These are phyloP conservation scores for Coffea eugenioides DNA, from an alignment of 257 asterid genomes.

Conservation along the genomic window DNA sequence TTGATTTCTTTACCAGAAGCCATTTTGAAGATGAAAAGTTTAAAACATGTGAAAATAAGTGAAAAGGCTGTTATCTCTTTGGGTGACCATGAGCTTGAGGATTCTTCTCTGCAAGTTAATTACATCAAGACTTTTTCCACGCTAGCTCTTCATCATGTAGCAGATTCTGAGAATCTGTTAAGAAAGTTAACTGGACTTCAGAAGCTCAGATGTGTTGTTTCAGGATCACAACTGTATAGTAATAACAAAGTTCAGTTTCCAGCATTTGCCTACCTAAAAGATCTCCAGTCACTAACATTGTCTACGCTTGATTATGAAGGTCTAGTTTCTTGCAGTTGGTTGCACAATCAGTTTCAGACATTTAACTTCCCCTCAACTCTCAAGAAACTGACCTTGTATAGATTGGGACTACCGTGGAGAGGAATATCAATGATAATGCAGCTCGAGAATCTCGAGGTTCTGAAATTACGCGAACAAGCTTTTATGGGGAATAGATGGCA, in stretches of 20 bases:
- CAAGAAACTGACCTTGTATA: background rate
- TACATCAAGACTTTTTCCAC: background rate
- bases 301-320: background rate
- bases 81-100: background rate
- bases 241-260: background rate
- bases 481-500: background rate
- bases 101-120: background rate
- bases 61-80: background rate
- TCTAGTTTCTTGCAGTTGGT: background rate
- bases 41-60: background rate
- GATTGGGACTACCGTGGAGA: background rate
- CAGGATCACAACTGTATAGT: background rate
- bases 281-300: background rate
- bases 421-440: background rate
- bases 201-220: constrained; percentile 1
- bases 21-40: background rate
- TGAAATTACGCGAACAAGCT: background rate
- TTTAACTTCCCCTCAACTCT: constrained; percentile 2
- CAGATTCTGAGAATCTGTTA: background rate
- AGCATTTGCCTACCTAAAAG: background rate
- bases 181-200: background rate
- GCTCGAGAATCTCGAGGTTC: constrained; percentile 6
- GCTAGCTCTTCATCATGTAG: background rate
- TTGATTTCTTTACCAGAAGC: background rate
- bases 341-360: background rate